These are phyloP conservation scores for Hibiscus mutabilis DNA, from an alignment of 345 rosid genomes.

Conservation along the genomic window DNA sequence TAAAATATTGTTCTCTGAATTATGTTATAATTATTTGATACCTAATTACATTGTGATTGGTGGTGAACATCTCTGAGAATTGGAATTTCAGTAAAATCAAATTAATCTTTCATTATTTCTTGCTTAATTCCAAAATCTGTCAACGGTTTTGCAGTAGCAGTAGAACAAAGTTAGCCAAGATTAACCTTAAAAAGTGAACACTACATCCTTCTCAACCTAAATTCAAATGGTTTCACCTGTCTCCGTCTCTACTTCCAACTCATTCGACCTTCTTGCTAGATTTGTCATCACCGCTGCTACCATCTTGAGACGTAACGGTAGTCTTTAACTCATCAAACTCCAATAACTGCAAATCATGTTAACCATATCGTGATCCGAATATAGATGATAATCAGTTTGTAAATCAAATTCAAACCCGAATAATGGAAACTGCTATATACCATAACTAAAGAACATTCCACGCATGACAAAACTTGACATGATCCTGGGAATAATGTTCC, in stretches of 20 bases:
- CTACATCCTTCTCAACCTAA: not conserved
- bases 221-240: not conserved
- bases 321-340: constrained; percentile 78
- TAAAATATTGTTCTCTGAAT: too few relatives aligned
- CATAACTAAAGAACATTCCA: not conserved
- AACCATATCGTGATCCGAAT: not conserved
- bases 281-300: constrained; percentile 17
- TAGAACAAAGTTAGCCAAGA: constrained; percentile 26
- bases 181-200: constrained; percentile 7
- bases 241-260: not conserved
- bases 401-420: not conserved
- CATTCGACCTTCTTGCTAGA: constrained; percentile 40
- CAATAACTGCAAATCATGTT: constrained; percentile 51
- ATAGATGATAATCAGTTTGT: not conserved
- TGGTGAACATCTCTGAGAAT: too few relatives aligned
- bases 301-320: constrained; percentile 19
- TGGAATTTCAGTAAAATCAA: not conserved
- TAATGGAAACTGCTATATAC: not conserved
- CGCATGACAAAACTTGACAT: too few relatives aligned
- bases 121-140: constrained; percentile 33
- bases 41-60: not conserved
- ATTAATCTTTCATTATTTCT: constrained; percentile 14
- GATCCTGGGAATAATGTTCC: too few relatives aligned
- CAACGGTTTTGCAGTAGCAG: constrained; percentile 17
- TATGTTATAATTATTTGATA: too few relatives aligned